phyloP scores from a whole-genome alignment of 2,329 filamentous ascomycete species.

The Metarhizium anisopliae region DNA sequence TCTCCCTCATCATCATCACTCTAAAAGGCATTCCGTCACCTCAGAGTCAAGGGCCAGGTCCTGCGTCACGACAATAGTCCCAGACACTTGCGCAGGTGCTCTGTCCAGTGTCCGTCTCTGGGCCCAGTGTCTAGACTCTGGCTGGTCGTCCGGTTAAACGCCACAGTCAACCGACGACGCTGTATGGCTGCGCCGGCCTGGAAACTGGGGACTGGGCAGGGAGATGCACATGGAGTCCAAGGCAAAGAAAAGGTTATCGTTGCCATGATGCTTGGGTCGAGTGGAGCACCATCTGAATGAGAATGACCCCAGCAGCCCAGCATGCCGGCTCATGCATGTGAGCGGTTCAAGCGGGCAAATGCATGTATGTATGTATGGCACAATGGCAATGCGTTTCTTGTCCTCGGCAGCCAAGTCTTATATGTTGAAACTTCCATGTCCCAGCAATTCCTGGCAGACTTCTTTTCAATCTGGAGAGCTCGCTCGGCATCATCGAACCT shows the following conservation, averaged over 20 bases:
- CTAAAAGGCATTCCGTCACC: too few species aligned
- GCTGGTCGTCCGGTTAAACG: background rate
- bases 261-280: background rate
- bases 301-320: background rate
- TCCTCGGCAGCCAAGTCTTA: background rate
- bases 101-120: background rate
- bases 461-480: too few species aligned
- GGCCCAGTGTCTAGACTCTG: background rate
- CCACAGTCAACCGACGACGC: background rate
- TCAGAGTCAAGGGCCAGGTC: too few species aligned
- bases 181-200: too few species aligned
- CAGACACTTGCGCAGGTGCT: too few species aligned
- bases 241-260: background rate
- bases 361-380: too few species aligned
- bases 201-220: too few species aligned
- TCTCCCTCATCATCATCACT: too few species aligned
- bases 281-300: background rate
- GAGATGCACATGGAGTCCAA: background rate
- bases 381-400: background rate
- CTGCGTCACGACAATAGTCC: too few species aligned
- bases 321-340: constrained; percentile 1
- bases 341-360: background rate
- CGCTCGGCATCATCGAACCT: too few species aligned
- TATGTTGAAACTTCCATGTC: too few species aligned
- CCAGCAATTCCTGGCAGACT: too few species aligned